These are phyloP conservation scores for Taiozyma sp. DNA, from an alignment of 1,139 yeast genomes.

Conservation along the genomic window DNA sequence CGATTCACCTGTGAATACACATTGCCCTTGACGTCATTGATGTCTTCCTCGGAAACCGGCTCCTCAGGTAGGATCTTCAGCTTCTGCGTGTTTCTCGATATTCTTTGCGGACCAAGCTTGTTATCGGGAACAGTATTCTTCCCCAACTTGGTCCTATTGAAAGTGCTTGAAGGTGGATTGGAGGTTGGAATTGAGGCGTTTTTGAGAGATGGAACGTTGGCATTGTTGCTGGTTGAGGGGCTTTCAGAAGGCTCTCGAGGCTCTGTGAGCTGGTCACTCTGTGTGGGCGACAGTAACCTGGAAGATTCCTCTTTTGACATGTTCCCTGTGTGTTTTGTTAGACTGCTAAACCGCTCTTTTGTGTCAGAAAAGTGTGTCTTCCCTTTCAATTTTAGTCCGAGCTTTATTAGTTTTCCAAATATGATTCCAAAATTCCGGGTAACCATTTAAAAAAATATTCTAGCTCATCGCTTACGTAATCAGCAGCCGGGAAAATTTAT, in stretches of 20 bases:
- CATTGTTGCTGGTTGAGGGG: background rate
- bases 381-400: background rate
- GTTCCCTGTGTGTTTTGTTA: background rate
- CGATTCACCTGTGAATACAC: conserved; percentile 80
- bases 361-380: background rate
- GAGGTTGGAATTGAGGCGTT: background rate
- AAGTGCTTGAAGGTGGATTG: background rate
- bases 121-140: conserved; percentile 18
- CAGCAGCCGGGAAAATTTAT: background rate
- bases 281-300: background rate
- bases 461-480: conserved; percentile 2
- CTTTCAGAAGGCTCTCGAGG: background rate
- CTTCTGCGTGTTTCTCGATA: conserved; percentile 84
- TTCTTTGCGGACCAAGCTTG: conserved; percentile 76
- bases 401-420: background rate
- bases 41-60: conserved; percentile 38
- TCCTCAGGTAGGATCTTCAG: conserved; percentile 84
- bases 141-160: background rate
- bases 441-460: background rate
- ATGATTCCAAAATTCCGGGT: background rate
- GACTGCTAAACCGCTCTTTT: background rate
- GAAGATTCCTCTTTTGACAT: background rate
- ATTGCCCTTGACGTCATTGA: conserved; percentile 38
- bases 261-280: background rate
- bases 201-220: background rate